phyloP scores from a whole-genome alignment of 768 basidiomycete species.

The Scleroderma citrinum region DNA sequence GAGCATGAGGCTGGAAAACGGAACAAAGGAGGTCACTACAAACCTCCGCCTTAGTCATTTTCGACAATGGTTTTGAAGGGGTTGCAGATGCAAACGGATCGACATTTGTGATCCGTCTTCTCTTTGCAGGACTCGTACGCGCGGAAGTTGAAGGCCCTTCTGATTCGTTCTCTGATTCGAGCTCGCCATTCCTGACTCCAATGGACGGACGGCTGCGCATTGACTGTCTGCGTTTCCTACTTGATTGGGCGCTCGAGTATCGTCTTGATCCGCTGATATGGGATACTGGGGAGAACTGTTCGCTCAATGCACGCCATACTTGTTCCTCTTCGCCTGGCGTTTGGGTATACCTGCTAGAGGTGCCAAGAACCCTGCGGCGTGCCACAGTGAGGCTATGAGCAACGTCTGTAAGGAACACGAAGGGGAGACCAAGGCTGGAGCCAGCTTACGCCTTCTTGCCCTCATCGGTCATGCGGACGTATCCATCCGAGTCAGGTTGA shows the following conservation, averaged over 20 bases:
- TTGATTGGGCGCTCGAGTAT: background rate
- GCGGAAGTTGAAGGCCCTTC: constrained; percentile 3
- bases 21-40: background rate
- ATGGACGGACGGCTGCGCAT: background rate
- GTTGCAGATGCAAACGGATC: constrained; percentile 4
- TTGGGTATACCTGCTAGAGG: constrained; percentile 17
- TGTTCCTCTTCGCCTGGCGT: constrained; percentile 29
- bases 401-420: background rate
- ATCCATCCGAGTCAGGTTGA: constrained; percentile 30
- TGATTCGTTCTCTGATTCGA: constrained; percentile 5
- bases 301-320: constrained; percentile 36
- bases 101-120: constrained; percentile 3
- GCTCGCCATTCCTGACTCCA: background rate
- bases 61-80: constrained; percentile 23
- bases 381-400: constrained; percentile 28
- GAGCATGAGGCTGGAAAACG: background rate
- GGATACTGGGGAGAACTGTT: constrained; percentile 17
- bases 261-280: constrained; percentile 3
- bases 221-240: constrained; percentile 3
- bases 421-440: background rate
- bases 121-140: constrained; percentile 8
- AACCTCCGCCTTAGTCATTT: constrained; percentile 41
- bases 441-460: constrained; percentile 42
- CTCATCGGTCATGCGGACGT: constrained; percentile 35
- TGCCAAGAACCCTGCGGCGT: constrained; percentile 27